Conservation (phyloP, 164 flowering plant genomes). For the Dillenia turbinata region DNA sequence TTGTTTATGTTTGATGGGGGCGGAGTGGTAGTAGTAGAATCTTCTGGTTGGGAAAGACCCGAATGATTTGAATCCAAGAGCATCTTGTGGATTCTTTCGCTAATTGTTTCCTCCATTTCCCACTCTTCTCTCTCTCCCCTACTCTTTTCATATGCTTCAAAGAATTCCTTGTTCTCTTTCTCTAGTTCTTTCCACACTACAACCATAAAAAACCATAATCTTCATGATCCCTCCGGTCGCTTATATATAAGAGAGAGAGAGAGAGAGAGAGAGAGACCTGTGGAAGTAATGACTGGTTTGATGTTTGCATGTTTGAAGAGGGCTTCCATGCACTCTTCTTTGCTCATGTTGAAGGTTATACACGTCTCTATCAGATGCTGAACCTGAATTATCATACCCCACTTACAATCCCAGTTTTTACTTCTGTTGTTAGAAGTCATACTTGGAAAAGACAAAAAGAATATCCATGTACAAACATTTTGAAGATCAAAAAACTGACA, state of each 20-base stretch:
- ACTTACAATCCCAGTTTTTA: background rate
- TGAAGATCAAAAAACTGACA: background rate
- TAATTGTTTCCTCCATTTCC: conserved; percentile 33
- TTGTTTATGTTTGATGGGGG: too few relatives aligned
- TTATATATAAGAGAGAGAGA: background rate
- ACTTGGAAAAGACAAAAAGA: too few relatives aligned
- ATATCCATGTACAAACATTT: background rate
- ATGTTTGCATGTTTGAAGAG: conserved; percentile 81
- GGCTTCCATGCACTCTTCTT: conserved; percentile 88
- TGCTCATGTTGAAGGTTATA: conserved; percentile 66
- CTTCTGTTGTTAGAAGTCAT: too few relatives aligned
- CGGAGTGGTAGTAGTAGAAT: too few relatives aligned
- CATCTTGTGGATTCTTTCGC: conserved; percentile 43
- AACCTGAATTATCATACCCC: conserved; percentile 42
- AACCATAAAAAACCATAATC: background rate
- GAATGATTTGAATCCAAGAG: conserved; percentile 28
- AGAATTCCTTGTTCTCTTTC: conserved; percentile 89
- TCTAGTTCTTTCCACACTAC: conserved; percentile 91
- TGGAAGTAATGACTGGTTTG: conserved; percentile 74
- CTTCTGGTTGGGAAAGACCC: too few relatives aligned
- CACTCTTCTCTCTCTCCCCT: conserved; percentile 16
- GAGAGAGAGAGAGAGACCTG: conserved; percentile 34
- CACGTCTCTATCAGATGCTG: conserved; percentile 91
- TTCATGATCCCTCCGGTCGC: too few relatives aligned
- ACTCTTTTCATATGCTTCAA: conserved; percentile 47